Evolutionary conservation across 2,329 filamentous ascomycete genomes (phyloP).

Genomic region (Xylaria sp.): DNA sequence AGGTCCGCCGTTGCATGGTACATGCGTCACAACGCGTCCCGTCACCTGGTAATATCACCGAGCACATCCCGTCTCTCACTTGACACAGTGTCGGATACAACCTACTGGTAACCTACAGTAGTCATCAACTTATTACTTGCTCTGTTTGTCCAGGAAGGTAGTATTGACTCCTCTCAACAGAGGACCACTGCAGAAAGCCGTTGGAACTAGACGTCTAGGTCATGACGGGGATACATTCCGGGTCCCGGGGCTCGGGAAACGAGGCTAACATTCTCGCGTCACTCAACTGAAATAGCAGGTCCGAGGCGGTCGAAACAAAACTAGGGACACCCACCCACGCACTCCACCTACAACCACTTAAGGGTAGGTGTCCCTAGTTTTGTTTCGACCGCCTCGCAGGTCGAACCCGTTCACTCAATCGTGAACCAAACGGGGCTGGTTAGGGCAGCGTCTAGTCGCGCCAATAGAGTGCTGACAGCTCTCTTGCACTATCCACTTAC

Average conservation of each 20-base stretch:
- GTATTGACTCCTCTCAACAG: slow-evolving; percentile 22
- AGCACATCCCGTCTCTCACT: neutral
- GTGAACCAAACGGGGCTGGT: neutral
- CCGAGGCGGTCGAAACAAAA: no score
- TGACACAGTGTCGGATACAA: slow-evolving; percentile 3
- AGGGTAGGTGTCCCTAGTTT: no score
- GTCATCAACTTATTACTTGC: neutral
- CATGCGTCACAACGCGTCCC: neutral
- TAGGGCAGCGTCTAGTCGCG: slow-evolving; percentile 5
- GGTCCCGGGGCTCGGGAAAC: slow-evolving; percentile 28
- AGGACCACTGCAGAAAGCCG: neutral
- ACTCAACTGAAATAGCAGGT: slow-evolving; percentile 7
- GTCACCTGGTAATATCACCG: slow-evolving; percentile 18
- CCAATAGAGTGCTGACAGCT: slow-evolving; percentile 34
- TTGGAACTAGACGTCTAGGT: slow-evolving; percentile 17
- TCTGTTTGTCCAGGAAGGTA: slow-evolving; percentile 28
- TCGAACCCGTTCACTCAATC: neutral
- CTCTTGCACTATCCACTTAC: slow-evolving; percentile 2
- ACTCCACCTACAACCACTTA: no score
- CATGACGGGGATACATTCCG: slow-evolving; percentile 22
- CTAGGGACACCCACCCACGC: no score
- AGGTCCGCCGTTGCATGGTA: neutral
- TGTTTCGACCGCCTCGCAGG: no score
- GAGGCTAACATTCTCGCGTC: slow-evolving; percentile 14
- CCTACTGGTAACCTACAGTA: neutral